These are phyloP conservation scores for Camellia granthamiana DNA, from an alignment of 148 eudicot species.

Conservation along the genomic window DNA sequence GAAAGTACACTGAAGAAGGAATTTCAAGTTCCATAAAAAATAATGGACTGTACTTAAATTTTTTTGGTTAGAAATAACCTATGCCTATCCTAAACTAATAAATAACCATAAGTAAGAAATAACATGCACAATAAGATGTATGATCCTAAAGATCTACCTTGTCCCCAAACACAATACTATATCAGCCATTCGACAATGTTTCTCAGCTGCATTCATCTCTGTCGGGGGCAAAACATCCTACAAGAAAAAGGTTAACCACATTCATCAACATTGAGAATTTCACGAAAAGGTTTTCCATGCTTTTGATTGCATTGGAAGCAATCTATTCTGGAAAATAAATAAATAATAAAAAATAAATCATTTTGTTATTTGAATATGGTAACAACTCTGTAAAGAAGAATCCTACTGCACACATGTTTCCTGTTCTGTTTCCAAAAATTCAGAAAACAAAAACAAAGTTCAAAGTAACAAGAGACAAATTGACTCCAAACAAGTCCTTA, in stretches of 20 bases:
- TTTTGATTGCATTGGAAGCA: background rate
- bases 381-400: no score
- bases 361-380: no score
- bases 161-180: constrained; percentile 83
- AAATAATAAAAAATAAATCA: background rate
- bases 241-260: constrained; percentile 3
- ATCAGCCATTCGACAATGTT: constrained; percentile 83
- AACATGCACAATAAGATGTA: background rate
- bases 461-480: background rate
- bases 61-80: background rate
- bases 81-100: background rate
- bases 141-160: constrained; percentile 38
- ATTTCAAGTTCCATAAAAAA: background rate
- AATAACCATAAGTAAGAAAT: background rate
- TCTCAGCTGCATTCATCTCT: constrained; percentile 84
- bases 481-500: background rate
- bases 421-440: no score
- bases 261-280: background rate
- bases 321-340: background rate
- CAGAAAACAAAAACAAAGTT: no score
- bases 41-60: background rate
- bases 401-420: no score
- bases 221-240: constrained; percentile 84
- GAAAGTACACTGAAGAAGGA: background rate
- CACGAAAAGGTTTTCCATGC: background rate